Evolutionary conservation across 192 early-diverging fungal genomes (phyloP), one percentile per base, ranked within the genome.

Genomic region (Jimgerdemannia flammicorona): DNA sequence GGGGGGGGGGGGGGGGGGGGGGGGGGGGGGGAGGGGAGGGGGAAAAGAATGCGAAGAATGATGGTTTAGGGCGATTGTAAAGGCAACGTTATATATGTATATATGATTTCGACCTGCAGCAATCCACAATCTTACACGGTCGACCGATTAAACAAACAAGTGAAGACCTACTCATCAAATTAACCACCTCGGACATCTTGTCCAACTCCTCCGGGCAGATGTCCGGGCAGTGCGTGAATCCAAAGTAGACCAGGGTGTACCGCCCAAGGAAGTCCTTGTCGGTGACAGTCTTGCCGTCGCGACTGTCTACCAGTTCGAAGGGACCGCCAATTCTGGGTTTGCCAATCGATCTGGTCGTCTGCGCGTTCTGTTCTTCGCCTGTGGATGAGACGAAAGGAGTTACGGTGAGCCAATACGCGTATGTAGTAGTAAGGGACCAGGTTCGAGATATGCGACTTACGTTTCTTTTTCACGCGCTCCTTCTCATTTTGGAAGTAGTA

Each of bases 171-270:
- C 92, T 86, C 49, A 94, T 77, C 17, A 80, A 84, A 17, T 97
- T 93, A 20, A 95, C 86, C 11, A 96, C 94, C 65, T 93, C 88
- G 4, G 94, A 92, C 90, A 99, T 98, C 85, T 97, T 98, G 81
- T 99, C 97, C 63, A 99, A 85, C 83, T 99, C 98, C 76, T 98
- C 98, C 3, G 98, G 98, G 66, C 98, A 99, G 68, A 99, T 96
- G 85, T 99, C 98, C 3, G 98, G 98, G 80, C 98, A 99, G 82
- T 98, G 94, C 42, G 96, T 98, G 85, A 98, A 99, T n/a, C 98
- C 98, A 90, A 99, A 99, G 84, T 99, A 99, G 6, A 98, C 83
- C 72, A 99, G 83, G 83, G 91, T 89, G 79, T 90, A 98, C 54
- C 91, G 91, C 40, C 95, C 98, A 39, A 85, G 85, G 77, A 95